Evolutionary conservation across 1,139 yeast species (phyloP).

Genomic region (Blastobotrys serpentis): DNA sequence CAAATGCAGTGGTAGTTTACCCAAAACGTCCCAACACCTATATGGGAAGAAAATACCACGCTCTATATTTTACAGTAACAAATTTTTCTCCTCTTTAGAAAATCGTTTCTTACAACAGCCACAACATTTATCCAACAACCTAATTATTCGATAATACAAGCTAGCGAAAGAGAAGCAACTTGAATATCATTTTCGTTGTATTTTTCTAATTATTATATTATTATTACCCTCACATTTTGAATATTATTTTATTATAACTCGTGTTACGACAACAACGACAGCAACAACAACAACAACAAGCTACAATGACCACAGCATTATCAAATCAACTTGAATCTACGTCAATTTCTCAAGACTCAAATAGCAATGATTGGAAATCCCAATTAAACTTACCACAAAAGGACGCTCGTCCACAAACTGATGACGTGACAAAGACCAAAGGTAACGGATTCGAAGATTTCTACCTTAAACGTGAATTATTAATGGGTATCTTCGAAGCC

Average conservation of each 20-base stretch:
- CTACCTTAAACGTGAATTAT: constrained; percentile 82
- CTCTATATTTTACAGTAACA: background rate
- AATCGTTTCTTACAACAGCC: background rate
- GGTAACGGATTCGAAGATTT: constrained; percentile 93
- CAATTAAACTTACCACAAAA: constrained; percentile 72
- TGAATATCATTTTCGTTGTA: background rate
- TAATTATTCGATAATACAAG: background rate
- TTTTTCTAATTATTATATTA: no score
- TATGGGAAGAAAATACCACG: background rate
- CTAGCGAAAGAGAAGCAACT: background rate
- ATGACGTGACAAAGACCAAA: constrained; percentile 88
- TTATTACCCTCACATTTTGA: no score
- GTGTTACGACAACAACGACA: constrained; percentile 26
- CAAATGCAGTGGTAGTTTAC: background rate
- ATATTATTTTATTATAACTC: no score
- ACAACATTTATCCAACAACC: background rate
- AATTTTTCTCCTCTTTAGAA: background rate
- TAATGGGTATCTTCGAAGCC: constrained; percentile 98
- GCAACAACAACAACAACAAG: constrained; percentile 29
- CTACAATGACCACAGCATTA: constrained; percentile 31
- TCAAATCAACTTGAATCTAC: constrained; percentile 31
- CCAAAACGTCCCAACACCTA: background rate
- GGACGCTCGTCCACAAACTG: constrained; percentile 93
- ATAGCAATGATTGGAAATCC: constrained; percentile 59
- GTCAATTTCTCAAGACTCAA: constrained; percentile 23